Base-by-base conservation (phyloP, 306 rosid genomes). In the Macrotyloma uniflorum region DNA sequence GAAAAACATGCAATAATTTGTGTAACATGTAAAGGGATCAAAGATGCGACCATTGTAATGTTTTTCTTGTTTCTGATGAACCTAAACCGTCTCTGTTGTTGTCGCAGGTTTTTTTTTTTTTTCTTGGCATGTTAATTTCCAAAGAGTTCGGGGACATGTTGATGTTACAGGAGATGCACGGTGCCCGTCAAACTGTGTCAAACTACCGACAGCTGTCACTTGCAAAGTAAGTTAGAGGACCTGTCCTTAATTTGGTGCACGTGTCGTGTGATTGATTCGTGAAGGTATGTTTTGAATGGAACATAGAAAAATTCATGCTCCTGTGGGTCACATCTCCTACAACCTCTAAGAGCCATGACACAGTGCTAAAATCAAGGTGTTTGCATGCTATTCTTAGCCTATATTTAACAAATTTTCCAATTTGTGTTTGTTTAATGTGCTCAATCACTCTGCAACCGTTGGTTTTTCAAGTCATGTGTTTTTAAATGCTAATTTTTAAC, bases 301-400 rank as follows among this genome's bases (percentile, higher is more conserved):
- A 80, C 30, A 46, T 40, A 55, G 43, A 65, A 66, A 76, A 16
- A 9, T 75, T 75, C 33, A 40, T 50, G 33, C 35, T 35, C 26
- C 2, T 9, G 7, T 38, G 19, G 58, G 19, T 80, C 55, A 16
- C 88, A 33, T 80, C 58, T 77, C 92, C 94, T 85, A 89, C 80
- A 83, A 88, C 78, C 57, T 83, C 93, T 85, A 51, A 58, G 84
- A 80, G 42, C 91, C 94, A 79, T 87, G 76, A 81, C 84, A 77
- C 65, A 12, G 51, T 38, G 80, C 82, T 76, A 72, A 49, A 84
- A 84, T 70, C 79, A 69, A 70, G 81, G 77, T 59, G 66, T 22
- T 36, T 42, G 45, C 66, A 42, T 82, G 23, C 88, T 82, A 76
- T 70, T 80, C 50, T 79, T 73, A 16, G 87, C 66, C 14, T 58